Percentiles rank a stretch among this genome's conserved stretches.
Evolutionary conservation across 352 stramenopile genomes (phyloP).

Genomic region (Hyaloperonospora brassicae): DNA sequence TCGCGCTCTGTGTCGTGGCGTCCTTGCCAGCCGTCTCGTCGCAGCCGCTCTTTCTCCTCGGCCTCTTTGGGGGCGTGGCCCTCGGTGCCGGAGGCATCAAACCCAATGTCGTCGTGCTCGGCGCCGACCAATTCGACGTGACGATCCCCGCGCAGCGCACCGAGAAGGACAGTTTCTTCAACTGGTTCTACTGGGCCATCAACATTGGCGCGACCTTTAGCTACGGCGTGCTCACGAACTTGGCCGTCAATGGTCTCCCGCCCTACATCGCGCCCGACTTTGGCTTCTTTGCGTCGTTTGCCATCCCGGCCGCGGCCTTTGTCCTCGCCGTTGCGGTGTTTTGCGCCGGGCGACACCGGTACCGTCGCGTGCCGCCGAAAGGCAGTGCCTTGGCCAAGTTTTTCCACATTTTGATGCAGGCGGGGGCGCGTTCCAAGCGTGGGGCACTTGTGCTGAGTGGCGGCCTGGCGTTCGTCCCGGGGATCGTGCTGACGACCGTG

Average conservation of each 20-base stretch:
- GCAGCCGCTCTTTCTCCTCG: constrained; percentile 65
- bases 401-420: constrained; percentile 58
- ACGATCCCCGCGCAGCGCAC: constrained; percentile 50
- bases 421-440: constrained; percentile 38
- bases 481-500: constrained; percentile 66
- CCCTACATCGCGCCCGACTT: constrained; percentile 74
- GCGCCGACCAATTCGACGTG: constrained; percentile 78
- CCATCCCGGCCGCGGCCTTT: constrained; percentile 78
- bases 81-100: constrained; percentile 72
- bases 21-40: constrained; percentile 50
- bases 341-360: constrained; percentile 53
- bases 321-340: constrained; percentile 76
- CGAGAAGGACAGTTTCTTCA: constrained; percentile 89
- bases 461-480: constrained; percentile 54
- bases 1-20: constrained; percentile 64
- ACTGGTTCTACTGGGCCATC: constrained; percentile 92
- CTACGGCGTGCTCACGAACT: constrained; percentile 86
- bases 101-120: constrained; percentile 66
- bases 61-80: constrained; percentile 72
- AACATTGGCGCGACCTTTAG: constrained; percentile 88
- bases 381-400: constrained; percentile 70
- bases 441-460: constrained; percentile 75
- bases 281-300: constrained; percentile 85
- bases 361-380: constrained; percentile 63
- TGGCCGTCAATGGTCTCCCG: constrained; percentile 84